A percentile compares a stretch with the other conserved stretches of the same genome.
These are phyloP conservation scores for Rhinocladiella mackenziei DNA, from an alignment of 2,329 filamentous ascomycete species.

Conservation along the genomic window DNA sequence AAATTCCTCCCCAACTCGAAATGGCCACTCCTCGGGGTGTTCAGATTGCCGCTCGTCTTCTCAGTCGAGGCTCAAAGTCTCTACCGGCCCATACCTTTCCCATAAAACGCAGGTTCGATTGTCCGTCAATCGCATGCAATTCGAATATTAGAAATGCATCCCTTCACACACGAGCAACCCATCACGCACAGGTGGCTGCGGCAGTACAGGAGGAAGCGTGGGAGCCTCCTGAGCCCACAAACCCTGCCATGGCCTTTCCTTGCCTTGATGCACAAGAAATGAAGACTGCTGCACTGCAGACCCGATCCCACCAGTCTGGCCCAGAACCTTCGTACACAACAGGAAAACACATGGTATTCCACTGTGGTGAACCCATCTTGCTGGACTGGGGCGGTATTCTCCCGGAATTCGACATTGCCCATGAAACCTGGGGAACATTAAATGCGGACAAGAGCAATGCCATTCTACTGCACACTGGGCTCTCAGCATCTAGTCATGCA, in stretches of 20 bases:
- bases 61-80: constrained; percentile 22
- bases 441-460: constrained; percentile 80
- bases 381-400: constrained; percentile 96
- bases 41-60: constrained; percentile 28
- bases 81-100: constrained; percentile 7
- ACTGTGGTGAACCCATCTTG: constrained; percentile 67
- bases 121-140: background rate
- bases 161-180: constrained; percentile 19
- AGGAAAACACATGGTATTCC: constrained; percentile 75
- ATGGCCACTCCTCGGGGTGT: constrained; percentile 27
- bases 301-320: constrained; percentile 63
- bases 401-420: constrained; percentile 82
- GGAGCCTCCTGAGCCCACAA: constrained; percentile 51
- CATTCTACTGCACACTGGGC: constrained; percentile 85
- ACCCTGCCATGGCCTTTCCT: constrained; percentile 83
- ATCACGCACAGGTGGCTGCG: constrained; percentile 24
- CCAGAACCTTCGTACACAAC: constrained; percentile 93
- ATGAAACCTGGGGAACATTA: constrained; percentile 84
- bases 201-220: constrained; percentile 28
- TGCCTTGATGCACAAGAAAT: constrained; percentile 82
- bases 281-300: constrained; percentile 65
- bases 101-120: constrained; percentile 2
- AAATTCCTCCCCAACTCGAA: constrained; percentile 6
- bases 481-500: constrained; percentile 96
- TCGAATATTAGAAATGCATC: constrained; percentile 11